Percentiles rank a stretch among this genome's conserved stretches.
Evolutionary conservation across 352 stramenopile genomes (phyloP).

Genomic region (Pythium phragmitis): DNA sequence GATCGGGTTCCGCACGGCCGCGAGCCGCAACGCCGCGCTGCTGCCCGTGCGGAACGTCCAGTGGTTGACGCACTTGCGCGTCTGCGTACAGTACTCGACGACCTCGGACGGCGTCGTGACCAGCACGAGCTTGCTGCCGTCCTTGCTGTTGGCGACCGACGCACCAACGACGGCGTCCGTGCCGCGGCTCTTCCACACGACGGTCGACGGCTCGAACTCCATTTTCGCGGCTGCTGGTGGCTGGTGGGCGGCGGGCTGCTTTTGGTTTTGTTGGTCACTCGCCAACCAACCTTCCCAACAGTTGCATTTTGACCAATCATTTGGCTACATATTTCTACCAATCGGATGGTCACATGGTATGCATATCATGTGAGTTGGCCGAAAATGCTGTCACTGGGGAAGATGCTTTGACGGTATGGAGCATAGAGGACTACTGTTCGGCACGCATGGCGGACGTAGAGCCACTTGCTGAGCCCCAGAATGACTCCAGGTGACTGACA

Average conservation of each 20-base stretch:
- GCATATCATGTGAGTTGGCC: not conserved
- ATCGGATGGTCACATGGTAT: slow-evolving; percentile 1
- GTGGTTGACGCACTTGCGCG: slow-evolving; percentile 74
- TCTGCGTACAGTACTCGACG: slow-evolving; percentile 58
- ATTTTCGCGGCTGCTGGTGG: slow-evolving; percentile 28
- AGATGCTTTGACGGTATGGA: not conserved
- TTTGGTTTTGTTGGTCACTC: slow-evolving; percentile 6
- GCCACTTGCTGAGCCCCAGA: not conserved
- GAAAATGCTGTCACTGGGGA: not conserved
- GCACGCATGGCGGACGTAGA: no score
- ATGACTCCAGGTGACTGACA: not conserved
- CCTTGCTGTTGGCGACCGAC: slow-evolving; percentile 39
- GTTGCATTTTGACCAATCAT: slow-evolving; percentile 15
- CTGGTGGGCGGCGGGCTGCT: not conserved
- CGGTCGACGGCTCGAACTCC: slow-evolving; percentile 68
- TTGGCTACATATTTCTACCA: not conserved
- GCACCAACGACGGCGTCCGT: slow-evolving; percentile 47
- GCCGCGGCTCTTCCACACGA: slow-evolving; percentile 61
- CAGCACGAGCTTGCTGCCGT: slow-evolving; percentile 57
- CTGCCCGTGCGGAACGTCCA: slow-evolving; percentile 68
- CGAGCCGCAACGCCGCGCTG: slow-evolving; percentile 42
- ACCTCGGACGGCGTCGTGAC: slow-evolving; percentile 66
- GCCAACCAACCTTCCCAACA: slow-evolving; percentile 31
- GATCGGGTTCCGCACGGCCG: slow-evolving; percentile 52
- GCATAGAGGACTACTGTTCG: not conserved